A percentile compares a stretch with the other conserved stretches of the same genome.
These are phyloP conservation scores for Schoenoplectus tabernaemontani DNA, from an alignment of 202 grass and related monocot genomes.

Conservation along the genomic window DNA sequence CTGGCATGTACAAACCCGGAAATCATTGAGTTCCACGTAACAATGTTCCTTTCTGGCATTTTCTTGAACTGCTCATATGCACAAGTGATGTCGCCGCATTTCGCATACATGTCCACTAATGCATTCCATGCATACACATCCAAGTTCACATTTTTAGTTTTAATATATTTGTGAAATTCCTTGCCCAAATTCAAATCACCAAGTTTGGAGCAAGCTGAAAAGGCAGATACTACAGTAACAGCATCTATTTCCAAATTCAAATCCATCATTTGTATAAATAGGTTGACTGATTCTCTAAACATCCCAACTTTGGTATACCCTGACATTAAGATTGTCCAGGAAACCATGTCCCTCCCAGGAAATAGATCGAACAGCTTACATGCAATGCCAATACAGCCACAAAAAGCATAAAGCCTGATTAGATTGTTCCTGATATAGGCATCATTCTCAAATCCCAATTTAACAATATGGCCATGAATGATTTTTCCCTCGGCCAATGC, in stretches of 20 bases:
- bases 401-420: conserved; percentile 40
- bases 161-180: conserved; percentile 41
- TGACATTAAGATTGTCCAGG: conserved; percentile 62
- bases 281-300: conserved; percentile 15
- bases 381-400: conserved; percentile 19
- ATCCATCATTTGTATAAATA: conserved; percentile 37
- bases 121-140: conserved; percentile 71
- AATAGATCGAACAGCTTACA: conserved; percentile 21
- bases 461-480: conserved; percentile 42
- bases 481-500: neutral
- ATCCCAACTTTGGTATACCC: conserved; percentile 28
- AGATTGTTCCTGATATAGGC: conserved; percentile 44
- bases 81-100: conserved; percentile 40
- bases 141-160: neutral
- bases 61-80: conserved; percentile 37
- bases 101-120: conserved; percentile 61
- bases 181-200: conserved; percentile 31
- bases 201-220: conserved; percentile 44
- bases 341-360: conserved; percentile 36
- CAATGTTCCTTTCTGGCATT: conserved; percentile 30
- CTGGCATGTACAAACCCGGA: conserved; percentile 26
- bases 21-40: conserved; percentile 68
- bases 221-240: conserved; percentile 33
- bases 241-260: conserved; percentile 30
- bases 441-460: conserved; percentile 56